Percentiles rank a stretch among this genome's conserved stretches.
Conservation (phyloP, 495 filamentous ascomycete genomes). For the Glarea lozoyensis region DNA sequence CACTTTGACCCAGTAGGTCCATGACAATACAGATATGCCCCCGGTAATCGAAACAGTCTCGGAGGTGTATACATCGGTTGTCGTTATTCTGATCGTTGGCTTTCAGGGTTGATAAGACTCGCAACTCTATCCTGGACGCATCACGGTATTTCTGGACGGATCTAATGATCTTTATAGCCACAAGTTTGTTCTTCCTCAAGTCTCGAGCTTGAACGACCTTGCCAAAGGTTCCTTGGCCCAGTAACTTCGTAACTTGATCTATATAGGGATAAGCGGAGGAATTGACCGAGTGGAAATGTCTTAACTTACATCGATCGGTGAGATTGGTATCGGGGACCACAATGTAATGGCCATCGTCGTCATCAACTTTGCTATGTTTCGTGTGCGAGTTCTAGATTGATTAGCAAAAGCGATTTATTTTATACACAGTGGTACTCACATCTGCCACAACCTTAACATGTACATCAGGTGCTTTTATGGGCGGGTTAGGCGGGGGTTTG, state of each 20-base stretch:
- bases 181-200: constrained; percentile 59
- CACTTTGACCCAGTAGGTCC: constrained; percentile 89
- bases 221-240: constrained; percentile 95
- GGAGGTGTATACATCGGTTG: constrained; percentile 93
- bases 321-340: constrained; percentile 74
- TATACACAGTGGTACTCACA: no score
- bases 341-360: constrained; percentile 95
- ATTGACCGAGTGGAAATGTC: constrained; percentile 6
- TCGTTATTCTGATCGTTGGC: constrained; percentile 86
- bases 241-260: constrained; percentile 82
- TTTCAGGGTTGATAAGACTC: constrained; percentile 82
- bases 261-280: constrained; percentile 22
- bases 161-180: constrained; percentile 95
- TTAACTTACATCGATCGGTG: constrained; percentile 79
- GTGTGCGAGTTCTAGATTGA: constrained; percentile 31
- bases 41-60: constrained; percentile 95
- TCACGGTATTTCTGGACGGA: constrained; percentile 98
- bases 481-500: constrained; percentile 74
- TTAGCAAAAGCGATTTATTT: no score
- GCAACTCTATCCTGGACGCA: constrained; percentile 90
- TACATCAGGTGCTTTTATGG: constrained; percentile 88
- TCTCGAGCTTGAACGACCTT: constrained; percentile 95
- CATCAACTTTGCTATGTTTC: constrained; percentile 62
- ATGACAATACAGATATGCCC: constrained; percentile 99
- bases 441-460: constrained; percentile 72